Evolutionary conservation across 441 rosid genomes (phyloP).

Genomic region (Bocquillonia castaneifolia): DNA sequence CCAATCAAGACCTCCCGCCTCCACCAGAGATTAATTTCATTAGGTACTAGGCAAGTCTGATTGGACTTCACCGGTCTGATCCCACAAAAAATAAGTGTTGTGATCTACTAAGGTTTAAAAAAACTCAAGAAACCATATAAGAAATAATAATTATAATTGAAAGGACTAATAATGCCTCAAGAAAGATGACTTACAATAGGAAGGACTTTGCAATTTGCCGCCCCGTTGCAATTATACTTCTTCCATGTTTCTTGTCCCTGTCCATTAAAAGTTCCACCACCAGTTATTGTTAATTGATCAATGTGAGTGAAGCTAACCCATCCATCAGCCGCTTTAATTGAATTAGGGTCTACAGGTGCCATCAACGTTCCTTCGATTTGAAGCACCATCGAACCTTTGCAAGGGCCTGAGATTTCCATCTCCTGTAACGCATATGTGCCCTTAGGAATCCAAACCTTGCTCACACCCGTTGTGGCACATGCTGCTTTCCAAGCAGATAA

Average conservation of each 20-base stretch:
- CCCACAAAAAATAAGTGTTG: too few species aligned
- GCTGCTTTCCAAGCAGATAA: conserved; percentile 1
- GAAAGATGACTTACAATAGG: conserved; percentile 20
- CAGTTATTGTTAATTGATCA: conserved; percentile 21
- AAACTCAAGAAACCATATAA: too few species aligned
- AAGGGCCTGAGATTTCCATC: background rate
- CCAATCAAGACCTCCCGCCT: too few species aligned
- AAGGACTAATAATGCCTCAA: background rate
- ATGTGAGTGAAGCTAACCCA: conserved; percentile 38
- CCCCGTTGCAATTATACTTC: conserved; percentile 15
- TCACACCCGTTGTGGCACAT: background rate
- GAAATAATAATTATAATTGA: too few species aligned
- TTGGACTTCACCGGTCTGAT: too few species aligned
- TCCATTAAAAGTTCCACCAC: conserved; percentile 22
- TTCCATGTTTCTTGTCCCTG: conserved; percentile 32
- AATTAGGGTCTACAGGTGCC: background rate
- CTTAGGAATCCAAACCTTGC: background rate
- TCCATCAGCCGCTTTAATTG: conserved; percentile 16
- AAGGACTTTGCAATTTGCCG: background rate
- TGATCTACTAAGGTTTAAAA: too few species aligned
- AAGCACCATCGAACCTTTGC: background rate
- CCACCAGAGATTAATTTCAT: too few species aligned
- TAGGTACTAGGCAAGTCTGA: too few species aligned
- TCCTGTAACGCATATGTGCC: background rate
- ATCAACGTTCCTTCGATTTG: background rate